These are phyloP conservation scores for Globisporangium takayamanum DNA, from an alignment of 352 stramenopile genomes.

Conservation along the genomic window DNA sequence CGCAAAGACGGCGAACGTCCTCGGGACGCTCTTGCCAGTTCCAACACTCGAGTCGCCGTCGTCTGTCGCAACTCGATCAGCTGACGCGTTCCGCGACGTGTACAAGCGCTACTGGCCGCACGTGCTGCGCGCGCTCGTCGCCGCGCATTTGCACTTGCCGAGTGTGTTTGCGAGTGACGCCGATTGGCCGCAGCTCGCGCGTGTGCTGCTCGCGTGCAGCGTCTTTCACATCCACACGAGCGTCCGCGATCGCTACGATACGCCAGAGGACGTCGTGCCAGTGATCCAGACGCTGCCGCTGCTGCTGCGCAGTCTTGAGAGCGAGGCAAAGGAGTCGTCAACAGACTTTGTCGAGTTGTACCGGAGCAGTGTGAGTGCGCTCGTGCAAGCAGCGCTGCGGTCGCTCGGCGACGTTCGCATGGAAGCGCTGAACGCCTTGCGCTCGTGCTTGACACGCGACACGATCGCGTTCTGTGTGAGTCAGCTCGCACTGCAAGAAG, in stretches of 20 bases:
- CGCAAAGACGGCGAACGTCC: slow-evolving; percentile 14
- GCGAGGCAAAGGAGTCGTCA: background rate
- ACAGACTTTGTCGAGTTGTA: slow-evolving; percentile 9
- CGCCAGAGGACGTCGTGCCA: slow-evolving; percentile 27
- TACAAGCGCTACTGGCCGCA: slow-evolving; percentile 58
- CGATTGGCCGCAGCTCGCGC: slow-evolving; percentile 8
- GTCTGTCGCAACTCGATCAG: slow-evolving; percentile 8
- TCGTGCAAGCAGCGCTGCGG: slow-evolving; percentile 33
- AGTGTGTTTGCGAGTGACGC: slow-evolving; percentile 2
- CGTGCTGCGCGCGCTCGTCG: slow-evolving; percentile 41
- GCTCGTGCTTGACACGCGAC: slow-evolving; percentile 31
- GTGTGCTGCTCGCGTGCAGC: slow-evolving; percentile 27
- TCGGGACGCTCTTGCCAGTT: slow-evolving; percentile 23
- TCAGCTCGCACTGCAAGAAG: background rate
- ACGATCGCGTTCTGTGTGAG: slow-evolving; percentile 19
- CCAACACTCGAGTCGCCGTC: slow-evolving; percentile 2
- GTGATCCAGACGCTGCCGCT: slow-evolving; percentile 31
- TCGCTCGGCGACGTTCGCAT: slow-evolving; percentile 25
- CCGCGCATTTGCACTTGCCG: slow-evolving; percentile 23
- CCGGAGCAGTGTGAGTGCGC: slow-evolving; percentile 22
- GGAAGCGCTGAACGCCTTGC: slow-evolving; percentile 35
- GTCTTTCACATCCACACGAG: slow-evolving; percentile 43
- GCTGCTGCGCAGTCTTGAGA: slow-evolving; percentile 19
- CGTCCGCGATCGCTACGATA: slow-evolving; percentile 29
- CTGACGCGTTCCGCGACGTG: slow-evolving; percentile 21